Conservation (phyloP, 306 rosid genomes). For the Parietaria judaica region DNA sequence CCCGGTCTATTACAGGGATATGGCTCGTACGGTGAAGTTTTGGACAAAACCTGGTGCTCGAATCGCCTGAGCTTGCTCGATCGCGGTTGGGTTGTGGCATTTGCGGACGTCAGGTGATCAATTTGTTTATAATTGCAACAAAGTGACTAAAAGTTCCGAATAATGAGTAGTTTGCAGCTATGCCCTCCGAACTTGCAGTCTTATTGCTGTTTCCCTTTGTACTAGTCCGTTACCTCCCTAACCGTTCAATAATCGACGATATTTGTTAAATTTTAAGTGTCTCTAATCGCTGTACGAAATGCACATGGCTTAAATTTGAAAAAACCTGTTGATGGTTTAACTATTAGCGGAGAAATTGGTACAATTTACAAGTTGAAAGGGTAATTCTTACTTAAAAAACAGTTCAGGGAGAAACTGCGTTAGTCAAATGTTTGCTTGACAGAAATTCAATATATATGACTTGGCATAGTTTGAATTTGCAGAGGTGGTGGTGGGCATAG, state of each 20-base stretch:
- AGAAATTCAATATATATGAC: not conserved
- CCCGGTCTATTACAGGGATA: conserved; percentile 84
- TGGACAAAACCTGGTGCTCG: conserved; percentile 78
- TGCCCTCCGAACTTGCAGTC: no score
- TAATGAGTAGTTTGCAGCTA: no score
- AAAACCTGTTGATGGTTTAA: no score
- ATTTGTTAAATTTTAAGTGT: no score
- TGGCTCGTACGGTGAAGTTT: conserved; percentile 89
- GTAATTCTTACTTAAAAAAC: not conserved
- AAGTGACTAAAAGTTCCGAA: not conserved
- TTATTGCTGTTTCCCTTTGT: no score
- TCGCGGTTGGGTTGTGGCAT: conserved; percentile 91
- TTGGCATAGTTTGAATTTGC: conserved; percentile 19
- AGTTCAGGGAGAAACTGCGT: not conserved
- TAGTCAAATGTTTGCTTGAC: no score
- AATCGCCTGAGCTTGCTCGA: conserved; percentile 79
- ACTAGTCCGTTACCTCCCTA: no score
- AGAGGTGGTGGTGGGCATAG: conserved; percentile 65
- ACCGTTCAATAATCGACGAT: no score
- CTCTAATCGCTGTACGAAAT: no score
- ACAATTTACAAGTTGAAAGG: not conserved
- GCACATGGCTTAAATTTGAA: no score
- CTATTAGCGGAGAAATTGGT: not conserved
- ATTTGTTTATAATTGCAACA: not conserved
- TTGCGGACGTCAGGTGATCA: conserved; percentile 85